Evolutionary conservation across 176 grass and related monocot species (phyloP), one percentile per base, ranked within the genome.

Genomic region (Triticum timopheevii): DNA sequence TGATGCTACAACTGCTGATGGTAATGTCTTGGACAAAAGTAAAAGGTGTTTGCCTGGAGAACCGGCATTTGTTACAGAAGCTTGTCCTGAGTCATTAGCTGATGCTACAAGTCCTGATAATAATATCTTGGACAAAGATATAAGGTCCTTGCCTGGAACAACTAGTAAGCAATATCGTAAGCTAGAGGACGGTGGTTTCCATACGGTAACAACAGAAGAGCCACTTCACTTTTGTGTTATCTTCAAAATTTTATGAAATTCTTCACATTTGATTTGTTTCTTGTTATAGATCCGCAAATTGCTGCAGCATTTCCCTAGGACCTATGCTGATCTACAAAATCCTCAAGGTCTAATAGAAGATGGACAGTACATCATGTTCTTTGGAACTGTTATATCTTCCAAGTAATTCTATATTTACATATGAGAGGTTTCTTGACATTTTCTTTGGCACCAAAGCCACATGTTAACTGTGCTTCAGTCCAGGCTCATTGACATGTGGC

Each of bases 301-400:
- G 73, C 90, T 98, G 81, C 92, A 96, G 82, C 96, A 98, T 92
- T 98, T 98, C 83, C 96, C 96, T 69, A 90, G 92, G 77, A 94
- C 92, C 27, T 98, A 98, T 77, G 92, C 90, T 70, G 93, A 98
- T 90, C 86, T 95, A 59, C 88, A 90, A 75, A 95, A 95, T 81
- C 88, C 93, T 83, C 88, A 88, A 68, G 93, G 87, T 31, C 44
- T 87, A 59, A 95, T 98, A 87, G 84, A 92, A 81, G 93, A 94
- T 79, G 96, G 93, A 50, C 92, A 92, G 54, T 98, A 94, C 88
- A 86, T 96, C 66, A 98, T 95, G 93, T 80, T 95, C 69, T 87
- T 91, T 78, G 96, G 96, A 86, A 82, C 82, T 77, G 62, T 98
- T 86, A 75, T 86, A 77, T 94, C 93, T 61, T 98, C 96, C 61